These are phyloP conservation scores for Vitis vinifera DNA, from an alignment of 164 flowering plant genomes.

Conservation along the genomic window ASM3070453v1 NC_081823.1:4494001-4494500, in stretches of 20 bases:
- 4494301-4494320: neutral
- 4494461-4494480: slow-evolving; percentile 8
- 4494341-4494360: slow-evolving; percentile 18
- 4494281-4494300: slow-evolving; percentile 15
- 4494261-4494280: slow-evolving; percentile 21
- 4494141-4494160: slow-evolving; percentile 7
- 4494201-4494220: neutral
- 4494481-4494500: slow-evolving; percentile 5
- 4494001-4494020: slow-evolving; percentile 4
- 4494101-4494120: slow-evolving; percentile 18
- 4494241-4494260: neutral
- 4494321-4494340: slow-evolving; percentile 26
- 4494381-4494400: slow-evolving; percentile 1
- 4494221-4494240: slow-evolving; percentile 10
- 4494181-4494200: slow-evolving; percentile 1
- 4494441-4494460: slow-evolving; percentile 20
- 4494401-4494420: slow-evolving; percentile 17
- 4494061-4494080: slow-evolving; percentile 5
- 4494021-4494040: neutral
- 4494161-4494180: neutral
- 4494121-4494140: slow-evolving; percentile 23
- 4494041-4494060: slow-evolving; percentile 25
- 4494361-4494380: slow-evolving; percentile 29
- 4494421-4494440: slow-evolving; percentile 34
- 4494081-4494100: slow-evolving; percentile 23